phyloP scores from a whole-genome alignment of 306 rosid species.

The Quercus robur region DNA sequence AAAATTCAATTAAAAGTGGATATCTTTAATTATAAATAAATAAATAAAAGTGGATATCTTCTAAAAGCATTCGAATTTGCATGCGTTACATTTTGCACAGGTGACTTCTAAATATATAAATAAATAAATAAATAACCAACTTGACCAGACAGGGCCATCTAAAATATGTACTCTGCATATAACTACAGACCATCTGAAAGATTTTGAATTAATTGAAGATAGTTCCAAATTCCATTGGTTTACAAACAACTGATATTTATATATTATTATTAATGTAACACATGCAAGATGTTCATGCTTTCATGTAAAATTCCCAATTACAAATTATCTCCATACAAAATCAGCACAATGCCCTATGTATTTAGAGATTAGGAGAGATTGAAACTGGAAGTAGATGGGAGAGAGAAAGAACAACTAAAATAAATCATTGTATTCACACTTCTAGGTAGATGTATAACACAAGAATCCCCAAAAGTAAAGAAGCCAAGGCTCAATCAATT shows the following conservation, averaged over 20 bases:
- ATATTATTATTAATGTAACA: neutral
- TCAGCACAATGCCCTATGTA: neutral
- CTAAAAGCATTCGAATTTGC: neutral
- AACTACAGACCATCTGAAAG: no score
- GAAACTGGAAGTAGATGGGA: neutral
- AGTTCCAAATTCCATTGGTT: neutral
- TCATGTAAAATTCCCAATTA: neutral
- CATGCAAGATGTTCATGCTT: neutral
- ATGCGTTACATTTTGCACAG: neutral
- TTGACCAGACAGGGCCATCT: neutral
- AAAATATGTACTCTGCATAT: neutral
- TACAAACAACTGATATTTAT: neutral
- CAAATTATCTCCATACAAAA: neutral
- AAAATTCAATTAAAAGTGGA: neutral
- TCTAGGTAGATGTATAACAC: neutral
- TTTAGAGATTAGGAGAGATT: neutral
- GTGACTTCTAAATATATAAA: neutral
- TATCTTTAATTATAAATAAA: neutral
- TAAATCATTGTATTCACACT: neutral
- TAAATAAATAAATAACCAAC: neutral
- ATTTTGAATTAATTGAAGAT: neutral
- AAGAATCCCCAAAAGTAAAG: constrained; percentile 13
- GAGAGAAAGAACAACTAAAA: neutral
- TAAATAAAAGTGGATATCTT: no score
- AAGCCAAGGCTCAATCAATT: constrained; percentile 3